Base-by-base conservation (phyloP, 2,329 filamentous ascomycete species). In the Claviceps sorghi region DNA sequence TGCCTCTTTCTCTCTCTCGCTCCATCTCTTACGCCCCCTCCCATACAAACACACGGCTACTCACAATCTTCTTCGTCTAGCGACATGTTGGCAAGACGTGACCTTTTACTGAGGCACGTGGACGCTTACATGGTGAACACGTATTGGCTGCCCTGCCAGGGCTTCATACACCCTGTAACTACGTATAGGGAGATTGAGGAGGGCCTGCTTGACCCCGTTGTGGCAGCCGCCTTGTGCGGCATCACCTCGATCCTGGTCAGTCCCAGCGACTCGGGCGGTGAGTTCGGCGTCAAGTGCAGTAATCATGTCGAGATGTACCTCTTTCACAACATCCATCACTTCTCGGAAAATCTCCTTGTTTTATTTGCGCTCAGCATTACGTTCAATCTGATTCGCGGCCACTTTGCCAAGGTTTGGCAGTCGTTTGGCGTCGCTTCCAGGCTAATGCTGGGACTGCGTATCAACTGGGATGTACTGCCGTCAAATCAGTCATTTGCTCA, bases 341-440 rank as follows among this genome's bases (percentile, higher is more conserved):
- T 70, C 41, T 63, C 62, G 40, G 64, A 67, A 42, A 58, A 61
- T 10, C 58, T 62, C 6, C 59, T 70, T 17, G 60, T 65, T 22
- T 61, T 70, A 1, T 64, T 67, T 46, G 61, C 66, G 5, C 58
- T 70, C 3, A 66, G 63, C 55, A 64, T 66, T 21, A 59, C 62
- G 6, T 67, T 68, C 53, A 66, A 70, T 54, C 62, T 69, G 36
- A 57, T 69, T 29, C 61, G 62, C 10, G 65, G 65, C 26, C 63
- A 65, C 34, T 65, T 67, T 50, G 64, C 66, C 52, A 69, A 69
- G 55, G 64, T 68, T 11, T 71, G 69, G 68, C 66, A 69, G 53
- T 67, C 66, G 47, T 64, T 68, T 46, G 66, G 66, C 6, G 58
- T 68, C 8, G 67, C 66, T 3, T 61, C 62, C 9, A 62, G 68